A percentile compares a stretch with the other conserved stretches of the same genome.
Conservation (phyloP, 78 protist genomes). For the Acrasis kona region DNA sequence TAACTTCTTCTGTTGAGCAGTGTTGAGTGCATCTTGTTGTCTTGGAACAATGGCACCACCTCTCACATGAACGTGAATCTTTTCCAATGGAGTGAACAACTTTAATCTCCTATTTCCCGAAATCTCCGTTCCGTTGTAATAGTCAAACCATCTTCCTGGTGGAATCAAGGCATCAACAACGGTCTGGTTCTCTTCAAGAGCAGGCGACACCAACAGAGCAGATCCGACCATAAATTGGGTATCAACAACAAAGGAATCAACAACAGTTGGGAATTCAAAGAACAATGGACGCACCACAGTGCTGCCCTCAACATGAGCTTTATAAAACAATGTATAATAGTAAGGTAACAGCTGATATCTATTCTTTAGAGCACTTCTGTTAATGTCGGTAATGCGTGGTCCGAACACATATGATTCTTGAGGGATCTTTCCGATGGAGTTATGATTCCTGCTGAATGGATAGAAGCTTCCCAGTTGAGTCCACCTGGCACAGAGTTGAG, state of each 20-base stretch:
- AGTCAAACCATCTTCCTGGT: slow-evolving; percentile 9
- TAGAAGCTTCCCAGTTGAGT: neutral
- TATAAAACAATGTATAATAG: neutral
- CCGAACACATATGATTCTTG: slow-evolving; percentile 9
- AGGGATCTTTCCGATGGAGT: neutral
- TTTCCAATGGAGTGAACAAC: too few species aligned
- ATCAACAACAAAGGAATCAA: neutral
- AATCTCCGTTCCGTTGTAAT: neutral
- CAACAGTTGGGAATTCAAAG: neutral
- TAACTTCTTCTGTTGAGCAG: too few species aligned
- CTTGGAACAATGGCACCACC: too few species aligned
- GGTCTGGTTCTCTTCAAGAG: neutral
- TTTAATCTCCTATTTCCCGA: too few species aligned
- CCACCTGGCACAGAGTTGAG: too few species aligned
- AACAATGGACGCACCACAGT: neutral
- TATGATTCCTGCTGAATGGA: slow-evolving; percentile 34
- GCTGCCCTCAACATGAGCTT: neutral
- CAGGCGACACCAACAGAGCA: slow-evolving; percentile 20
- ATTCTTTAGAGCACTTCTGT: neutral
- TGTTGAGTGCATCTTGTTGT: too few species aligned
- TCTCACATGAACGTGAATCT: too few species aligned
- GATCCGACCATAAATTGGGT: neutral
- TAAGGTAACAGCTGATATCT: slow-evolving; percentile 13
- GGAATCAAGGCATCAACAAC: neutral
- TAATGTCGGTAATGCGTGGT: neutral